Evolutionary conservation across 805 yeast species (phyloP).

Genomic region (Pichia kluyveri): DNA sequence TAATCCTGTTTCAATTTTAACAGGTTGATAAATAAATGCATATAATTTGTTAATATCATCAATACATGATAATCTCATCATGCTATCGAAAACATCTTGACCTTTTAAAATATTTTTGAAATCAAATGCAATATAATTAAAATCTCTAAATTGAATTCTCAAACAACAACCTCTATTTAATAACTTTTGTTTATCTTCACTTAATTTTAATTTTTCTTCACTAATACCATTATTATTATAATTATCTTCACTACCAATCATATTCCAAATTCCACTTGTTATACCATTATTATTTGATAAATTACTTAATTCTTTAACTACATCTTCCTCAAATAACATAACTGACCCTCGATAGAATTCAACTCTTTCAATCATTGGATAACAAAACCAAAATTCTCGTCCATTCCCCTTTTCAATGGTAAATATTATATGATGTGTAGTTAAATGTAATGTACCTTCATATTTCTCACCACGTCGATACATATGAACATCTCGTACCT

Average conservation of each 20-base stretch:
- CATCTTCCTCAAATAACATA: constrained; percentile 12
- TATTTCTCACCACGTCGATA: constrained; percentile 47
- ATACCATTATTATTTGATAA: neutral
- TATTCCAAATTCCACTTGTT: constrained; percentile 1
- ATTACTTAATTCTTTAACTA: neutral
- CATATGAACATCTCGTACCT: constrained; percentile 37
- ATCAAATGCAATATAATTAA: constrained; percentile 71
- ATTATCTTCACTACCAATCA: neutral
- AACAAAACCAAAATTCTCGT: constrained; percentile 81
- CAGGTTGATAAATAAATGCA: constrained; percentile 77
- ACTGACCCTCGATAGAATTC: constrained; percentile 50
- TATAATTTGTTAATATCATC: constrained; percentile 50
- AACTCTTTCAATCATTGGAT: constrained; percentile 68
- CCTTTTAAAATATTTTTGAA: constrained; percentile 53
- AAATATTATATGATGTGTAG: constrained; percentile 71
- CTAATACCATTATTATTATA: neutral
- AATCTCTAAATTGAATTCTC: constrained; percentile 75
- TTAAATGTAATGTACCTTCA: constrained; percentile 57
- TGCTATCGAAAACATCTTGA: constrained; percentile 61
- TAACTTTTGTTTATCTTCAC: constrained; percentile 5
- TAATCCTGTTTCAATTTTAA: constrained; percentile 50
- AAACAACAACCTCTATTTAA: constrained; percentile 39
- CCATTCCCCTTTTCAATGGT: constrained; percentile 20
- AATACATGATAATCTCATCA: constrained; percentile 57
- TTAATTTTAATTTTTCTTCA: neutral